Evolutionary conservation across 495 filamentous ascomycete genomes (phyloP), one percentile per base, ranked within the genome.

Genomic region (Podospora bellae-mahoneyi): DNA sequence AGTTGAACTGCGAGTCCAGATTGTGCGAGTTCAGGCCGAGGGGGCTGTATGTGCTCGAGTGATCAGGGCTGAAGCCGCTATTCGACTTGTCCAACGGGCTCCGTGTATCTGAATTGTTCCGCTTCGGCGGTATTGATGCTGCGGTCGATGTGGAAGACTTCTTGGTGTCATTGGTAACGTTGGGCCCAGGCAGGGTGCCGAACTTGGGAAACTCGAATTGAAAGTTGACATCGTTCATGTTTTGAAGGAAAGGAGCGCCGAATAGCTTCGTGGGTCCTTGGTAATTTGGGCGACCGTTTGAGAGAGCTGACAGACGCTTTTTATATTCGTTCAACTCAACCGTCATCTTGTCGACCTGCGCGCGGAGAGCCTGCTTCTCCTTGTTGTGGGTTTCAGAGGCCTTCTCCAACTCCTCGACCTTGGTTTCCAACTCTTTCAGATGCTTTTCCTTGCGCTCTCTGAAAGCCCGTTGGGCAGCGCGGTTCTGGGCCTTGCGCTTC

Each of bases 401-500:
- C 79, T 94, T 94, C 76, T 96, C 90, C n/a, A 99, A 81, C 72
- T 97, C 93, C 20, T 91, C 85, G 23, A 98, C 95, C 77, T 97
- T 97, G 61, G 89, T 92, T 78, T 99, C 95, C 28, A 99, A 83
- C 74, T 99, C 96, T 76, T 94, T 96, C 57, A 99, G 76, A 74
- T 99, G 95, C 79, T 92, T 96, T 80, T 99, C 95, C 81, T 99
- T 99, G 60, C 95, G 91, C 77, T 99, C 95, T 27, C 95, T 87
- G 86, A 99, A 99, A 6, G 95, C 95, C 56, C 95, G 87, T 80
- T 99, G 95, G 30, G 95, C 95, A 1, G 96, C 95, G 67, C 95
- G 90, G 72, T 99, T 99, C 76, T 99, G 95, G 13, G 96, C 95
- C 81, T 99, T 99, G 71, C 95, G 92, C 83, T 99, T 99, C 94